Conservation (phyloP, 2,329 filamentous ascomycete genomes). For the Zarea fungicola region DNA sequence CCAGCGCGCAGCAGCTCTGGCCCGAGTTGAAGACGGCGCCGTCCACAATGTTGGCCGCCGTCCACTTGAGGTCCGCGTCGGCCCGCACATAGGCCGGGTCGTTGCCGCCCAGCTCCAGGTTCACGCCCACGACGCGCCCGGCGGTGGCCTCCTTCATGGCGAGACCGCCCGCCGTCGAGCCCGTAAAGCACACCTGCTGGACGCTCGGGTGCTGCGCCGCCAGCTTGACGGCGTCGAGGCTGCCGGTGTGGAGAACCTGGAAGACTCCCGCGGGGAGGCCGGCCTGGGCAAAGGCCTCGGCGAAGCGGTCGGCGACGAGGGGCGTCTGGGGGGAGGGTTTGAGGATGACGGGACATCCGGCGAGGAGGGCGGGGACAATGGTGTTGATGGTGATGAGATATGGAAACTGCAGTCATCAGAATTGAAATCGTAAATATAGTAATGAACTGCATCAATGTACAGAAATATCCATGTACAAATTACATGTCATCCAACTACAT, state of each 20-base stretch:
- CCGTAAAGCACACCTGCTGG: conserved; percentile 83
- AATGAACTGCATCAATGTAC: no score
- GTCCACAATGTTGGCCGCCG: conserved; percentile 88
- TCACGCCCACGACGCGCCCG: conserved; percentile 77
- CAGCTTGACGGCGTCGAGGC: conserved; percentile 67
- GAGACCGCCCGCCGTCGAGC: conserved; percentile 81
- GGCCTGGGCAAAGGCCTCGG: conserved; percentile 69
- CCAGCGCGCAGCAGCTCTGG: conserved; percentile 91
- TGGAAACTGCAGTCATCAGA: conserved; percentile 61
- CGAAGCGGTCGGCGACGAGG: conserved; percentile 79
- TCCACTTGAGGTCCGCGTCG: conserved; percentile 86
- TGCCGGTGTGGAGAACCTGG: conserved; percentile 88
- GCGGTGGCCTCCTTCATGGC: conserved; percentile 79
- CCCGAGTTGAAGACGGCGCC: conserved; percentile 94
- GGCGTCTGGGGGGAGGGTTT: conserved; percentile 95
- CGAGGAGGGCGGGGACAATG: conserved; percentile 81
- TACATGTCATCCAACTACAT: no score
- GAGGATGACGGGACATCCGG: conserved; percentile 85
- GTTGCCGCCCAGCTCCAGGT: conserved; percentile 89
- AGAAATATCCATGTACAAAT: no score
- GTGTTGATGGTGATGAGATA: conserved; percentile 93
- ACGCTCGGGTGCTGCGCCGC: conserved; percentile 73
- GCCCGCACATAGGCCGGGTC: conserved; percentile 84
- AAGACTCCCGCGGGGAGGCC: conserved; percentile 79
- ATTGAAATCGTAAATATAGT: conserved; percentile 12